Conservation (phyloP, 495 filamentous ascomycete species). For the Hypoxylon rickii region DNA sequence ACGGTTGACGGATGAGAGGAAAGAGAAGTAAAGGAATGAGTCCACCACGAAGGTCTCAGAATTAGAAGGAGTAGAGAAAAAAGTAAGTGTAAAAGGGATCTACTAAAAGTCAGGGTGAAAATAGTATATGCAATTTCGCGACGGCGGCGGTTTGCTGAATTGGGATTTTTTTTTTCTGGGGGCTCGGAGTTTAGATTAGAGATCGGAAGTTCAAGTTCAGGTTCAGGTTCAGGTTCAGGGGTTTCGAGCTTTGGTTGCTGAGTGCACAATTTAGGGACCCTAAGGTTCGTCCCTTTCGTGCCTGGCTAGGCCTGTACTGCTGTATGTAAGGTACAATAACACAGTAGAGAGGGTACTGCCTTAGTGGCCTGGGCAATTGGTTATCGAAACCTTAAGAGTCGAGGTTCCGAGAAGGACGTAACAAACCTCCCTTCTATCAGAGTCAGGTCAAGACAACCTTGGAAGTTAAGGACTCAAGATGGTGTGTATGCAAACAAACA, state of each 20-base stretch:
- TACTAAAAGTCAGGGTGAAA: conserved; percentile 7
- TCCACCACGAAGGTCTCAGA: background rate
- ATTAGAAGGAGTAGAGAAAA: background rate
- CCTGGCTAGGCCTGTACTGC: conserved; percentile 21
- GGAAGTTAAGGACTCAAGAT: too few relatives aligned
- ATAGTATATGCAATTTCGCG: conserved; percentile 33
- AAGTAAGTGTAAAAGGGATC: conserved; percentile 23
- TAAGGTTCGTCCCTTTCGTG: conserved; percentile 1
- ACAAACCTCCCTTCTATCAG: too few relatives aligned
- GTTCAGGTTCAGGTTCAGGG: too few relatives aligned
- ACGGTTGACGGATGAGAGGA: conserved; percentile 6
- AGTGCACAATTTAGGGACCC: conserved; percentile 4
- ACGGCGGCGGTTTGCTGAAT: conserved; percentile 12
- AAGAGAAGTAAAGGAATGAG: conserved; percentile 6
- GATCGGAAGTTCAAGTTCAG: too few relatives aligned
- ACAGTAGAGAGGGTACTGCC: too few relatives aligned
- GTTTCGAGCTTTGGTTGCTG: conserved; percentile 25
- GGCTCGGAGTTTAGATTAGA: conserved; percentile 11
- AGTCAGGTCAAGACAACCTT: too few relatives aligned
- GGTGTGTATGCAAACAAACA: background rate
- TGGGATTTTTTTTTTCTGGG: conserved; percentile 7
- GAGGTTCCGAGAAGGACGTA: too few relatives aligned
- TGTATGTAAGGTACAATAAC: too few relatives aligned
- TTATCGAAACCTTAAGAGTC: too few relatives aligned
- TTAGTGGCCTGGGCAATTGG: too few relatives aligned